phyloP scores from a whole-genome alignment of 2,329 filamentous ascomycete genomes.

The Fusarium redolens region DNA sequence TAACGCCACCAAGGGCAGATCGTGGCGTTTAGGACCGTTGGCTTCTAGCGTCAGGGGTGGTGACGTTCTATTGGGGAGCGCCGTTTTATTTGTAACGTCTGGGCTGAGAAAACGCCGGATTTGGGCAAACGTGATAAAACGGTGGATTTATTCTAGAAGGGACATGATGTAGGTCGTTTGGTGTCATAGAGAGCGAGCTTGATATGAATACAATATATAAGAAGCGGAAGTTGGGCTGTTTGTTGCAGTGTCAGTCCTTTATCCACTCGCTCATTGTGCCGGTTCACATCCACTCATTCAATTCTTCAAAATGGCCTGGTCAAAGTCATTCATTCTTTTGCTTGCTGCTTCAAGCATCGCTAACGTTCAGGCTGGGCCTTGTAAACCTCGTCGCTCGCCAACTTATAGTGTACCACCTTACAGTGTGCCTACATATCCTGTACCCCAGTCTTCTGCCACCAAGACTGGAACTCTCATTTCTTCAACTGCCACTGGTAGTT shows the following conservation, averaged over 20 bases:
- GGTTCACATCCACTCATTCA: slow-evolving; percentile 19
- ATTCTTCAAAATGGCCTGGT: slow-evolving; percentile 27
- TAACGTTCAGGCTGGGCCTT: slow-evolving; percentile 20
- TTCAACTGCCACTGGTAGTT: neutral
- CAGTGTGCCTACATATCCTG: slow-evolving; percentile 17
- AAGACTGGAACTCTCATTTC: neutral
- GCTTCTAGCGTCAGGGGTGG: slow-evolving; percentile 29
- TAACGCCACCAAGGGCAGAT: slow-evolving; percentile 32
- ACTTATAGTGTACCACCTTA: slow-evolving; percentile 17
- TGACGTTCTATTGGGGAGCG: slow-evolving; percentile 6
- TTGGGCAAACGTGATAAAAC: slow-evolving; percentile 13
- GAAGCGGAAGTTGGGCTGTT: neutral
- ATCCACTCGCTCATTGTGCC: slow-evolving; percentile 9
- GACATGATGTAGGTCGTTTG: slow-evolving; percentile 6
- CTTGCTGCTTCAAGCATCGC: slow-evolving; percentile 11
- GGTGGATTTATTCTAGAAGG: slow-evolving; percentile 21
- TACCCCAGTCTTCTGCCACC: slow-evolving; percentile 9
- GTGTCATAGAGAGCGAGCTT: neutral
- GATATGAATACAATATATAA: slow-evolving; percentile 8
- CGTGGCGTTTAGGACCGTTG: slow-evolving; percentile 28
- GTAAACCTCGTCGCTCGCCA: slow-evolving; percentile 27
- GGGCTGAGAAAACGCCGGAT: slow-evolving; percentile 22
- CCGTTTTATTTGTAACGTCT: slow-evolving; percentile 26
- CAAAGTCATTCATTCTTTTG: slow-evolving; percentile 30
- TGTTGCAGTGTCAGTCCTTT: neutral